phyloP scores from a whole-genome alignment of 2,329 filamentous ascomycete genomes.

The Colletotrichum karsti region DNA sequence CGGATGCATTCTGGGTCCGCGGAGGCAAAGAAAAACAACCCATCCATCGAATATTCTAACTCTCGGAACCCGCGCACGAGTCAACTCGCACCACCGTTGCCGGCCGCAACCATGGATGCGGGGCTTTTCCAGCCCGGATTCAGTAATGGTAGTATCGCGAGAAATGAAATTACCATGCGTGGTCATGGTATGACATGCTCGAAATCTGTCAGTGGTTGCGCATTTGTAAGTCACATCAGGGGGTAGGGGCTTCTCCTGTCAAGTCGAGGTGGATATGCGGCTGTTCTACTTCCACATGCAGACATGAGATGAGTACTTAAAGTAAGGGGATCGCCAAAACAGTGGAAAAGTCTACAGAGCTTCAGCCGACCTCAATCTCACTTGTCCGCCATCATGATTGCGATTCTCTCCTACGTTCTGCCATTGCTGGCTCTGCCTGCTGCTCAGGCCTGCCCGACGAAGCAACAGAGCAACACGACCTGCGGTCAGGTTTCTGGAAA shows the following conservation, averaged over 20 bases:
- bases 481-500: slow-evolving; percentile 7
- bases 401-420: background rate
- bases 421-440: slow-evolving; percentile 15
- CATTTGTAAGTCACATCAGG: background rate
- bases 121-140: background rate
- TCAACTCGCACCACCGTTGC: background rate
- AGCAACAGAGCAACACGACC: background rate
- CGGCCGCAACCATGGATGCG: background rate
- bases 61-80: background rate
- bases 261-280: too few species aligned
- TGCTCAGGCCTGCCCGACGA: slow-evolving; percentile 5
- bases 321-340: background rate
- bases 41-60: background rate
- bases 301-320: too few species aligned
- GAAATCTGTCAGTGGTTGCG: background rate
- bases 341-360: fast-evolving
- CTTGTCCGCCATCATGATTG: background rate
- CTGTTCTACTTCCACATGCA: too few species aligned
- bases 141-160: background rate
- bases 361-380: background rate
- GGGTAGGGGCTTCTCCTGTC: too few species aligned
- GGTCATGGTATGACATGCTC: background rate
- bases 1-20: background rate
- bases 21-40: background rate
- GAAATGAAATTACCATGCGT: background rate